Evolutionary conservation across 2,329 filamentous ascomycete genomes (phyloP).

Genomic region (Penicillium sp.): DNA sequence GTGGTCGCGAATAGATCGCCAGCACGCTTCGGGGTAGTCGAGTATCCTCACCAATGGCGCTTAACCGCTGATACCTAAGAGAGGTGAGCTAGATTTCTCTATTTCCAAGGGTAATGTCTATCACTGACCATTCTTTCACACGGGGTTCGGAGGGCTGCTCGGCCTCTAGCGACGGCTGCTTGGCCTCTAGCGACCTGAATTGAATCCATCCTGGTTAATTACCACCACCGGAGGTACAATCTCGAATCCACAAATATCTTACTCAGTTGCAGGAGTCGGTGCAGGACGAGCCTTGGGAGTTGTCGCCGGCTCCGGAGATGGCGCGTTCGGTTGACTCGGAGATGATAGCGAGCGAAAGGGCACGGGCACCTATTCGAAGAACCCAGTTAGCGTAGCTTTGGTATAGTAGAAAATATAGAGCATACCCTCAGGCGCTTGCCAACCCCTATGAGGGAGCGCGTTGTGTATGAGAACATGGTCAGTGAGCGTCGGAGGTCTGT

Average conservation of each 20-base stretch:
- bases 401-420: background rate
- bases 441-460: conserved; percentile 22
- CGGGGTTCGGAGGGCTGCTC: conserved; percentile 13
- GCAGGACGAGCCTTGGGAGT: conserved; percentile 6
- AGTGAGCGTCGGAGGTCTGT: conserved; percentile 8
- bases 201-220: conserved; percentile 5
- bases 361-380: conserved; percentile 11
- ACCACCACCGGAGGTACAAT: background rate
- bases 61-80: conserved; percentile 36
- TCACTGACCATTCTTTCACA: conserved; percentile 31
- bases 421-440: conserved; percentile 23
- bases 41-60: conserved; percentile 32
- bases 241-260: conserved; percentile 3
- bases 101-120: background rate
- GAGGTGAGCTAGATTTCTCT: conserved; percentile 5
- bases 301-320: conserved; percentile 12
- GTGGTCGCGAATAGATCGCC: conserved; percentile 77
- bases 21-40: conserved; percentile 75
- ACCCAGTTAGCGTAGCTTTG: background rate
- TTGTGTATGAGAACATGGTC: conserved; percentile 24
- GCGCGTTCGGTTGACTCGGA: conserved; percentile 16
- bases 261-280: conserved; percentile 7
- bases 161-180: conserved; percentile 9
- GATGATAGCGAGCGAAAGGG: conserved; percentile 21
- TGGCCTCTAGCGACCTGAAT: conserved; percentile 13